Percentiles rank a stretch among this genome's conserved stretches.
Evolutionary conservation across 768 basidiomycete genomes (phyloP).

Genomic region (Leccinum fibrillosum): DNA sequence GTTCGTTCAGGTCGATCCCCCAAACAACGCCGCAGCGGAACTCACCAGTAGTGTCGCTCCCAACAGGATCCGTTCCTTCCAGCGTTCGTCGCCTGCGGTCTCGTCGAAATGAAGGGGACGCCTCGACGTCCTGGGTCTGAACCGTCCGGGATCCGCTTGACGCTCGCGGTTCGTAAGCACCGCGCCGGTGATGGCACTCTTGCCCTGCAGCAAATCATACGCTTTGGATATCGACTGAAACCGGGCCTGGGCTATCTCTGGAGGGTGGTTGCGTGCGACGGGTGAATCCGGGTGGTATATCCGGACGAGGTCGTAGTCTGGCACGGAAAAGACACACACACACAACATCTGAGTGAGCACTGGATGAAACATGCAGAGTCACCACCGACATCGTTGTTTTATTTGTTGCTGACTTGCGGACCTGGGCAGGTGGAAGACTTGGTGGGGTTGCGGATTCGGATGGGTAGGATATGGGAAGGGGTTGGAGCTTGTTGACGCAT

Average conservation of each 20-base stretch:
- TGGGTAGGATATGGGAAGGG: conserved; percentile 51
- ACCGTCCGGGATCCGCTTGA: conserved; percentile 37
- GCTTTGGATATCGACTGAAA: conserved; percentile 70
- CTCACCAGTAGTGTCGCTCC: conserved; percentile 51
- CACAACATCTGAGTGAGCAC: conserved; percentile 1
- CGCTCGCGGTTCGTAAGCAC: conserved; percentile 14
- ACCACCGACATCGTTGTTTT: conserved; percentile 56
- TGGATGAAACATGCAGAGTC: not conserved
- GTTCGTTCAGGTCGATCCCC: not conserved
- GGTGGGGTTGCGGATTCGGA: conserved; percentile 54
- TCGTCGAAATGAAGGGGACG: conserved; percentile 51
- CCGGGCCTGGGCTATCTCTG: conserved; percentile 54
- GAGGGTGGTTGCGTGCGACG: conserved; percentile 37
- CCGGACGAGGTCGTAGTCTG: conserved; percentile 78
- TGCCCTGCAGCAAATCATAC: conserved; percentile 61
- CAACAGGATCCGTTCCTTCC: conserved; percentile 63
- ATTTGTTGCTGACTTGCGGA: conserved; percentile 51
- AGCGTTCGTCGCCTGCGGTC: conserved; percentile 49
- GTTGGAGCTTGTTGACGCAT: conserved; percentile 23
- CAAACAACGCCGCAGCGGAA: not conserved
- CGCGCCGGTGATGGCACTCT: conserved; percentile 27
- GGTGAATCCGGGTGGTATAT: conserved; percentile 77
- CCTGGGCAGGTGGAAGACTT: conserved; percentile 59
- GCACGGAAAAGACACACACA: not conserved
- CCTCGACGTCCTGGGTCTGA: conserved; percentile 35